Percentiles rank a stretch among this genome's conserved stretches.
phyloP scores from a whole-genome alignment of 208 protist species.

The Tritrichomonas musculus region DNA sequence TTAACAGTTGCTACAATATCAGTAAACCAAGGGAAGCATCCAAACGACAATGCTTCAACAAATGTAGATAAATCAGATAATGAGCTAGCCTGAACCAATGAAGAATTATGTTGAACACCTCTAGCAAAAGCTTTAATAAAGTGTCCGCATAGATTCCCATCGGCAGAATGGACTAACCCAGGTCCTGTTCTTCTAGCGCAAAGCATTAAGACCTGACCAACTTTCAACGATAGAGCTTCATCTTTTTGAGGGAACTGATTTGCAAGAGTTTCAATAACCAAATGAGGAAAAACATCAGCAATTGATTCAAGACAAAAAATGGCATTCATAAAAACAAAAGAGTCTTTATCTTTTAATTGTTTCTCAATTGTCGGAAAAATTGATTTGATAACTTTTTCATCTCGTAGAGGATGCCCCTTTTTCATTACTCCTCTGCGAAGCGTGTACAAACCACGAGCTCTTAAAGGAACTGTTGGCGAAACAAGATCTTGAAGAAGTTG shows the following conservation, averaged over 20 bases:
- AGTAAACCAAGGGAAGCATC: neutral
- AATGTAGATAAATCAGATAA: neutral
- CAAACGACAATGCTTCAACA: neutral
- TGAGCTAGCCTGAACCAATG: neutral
- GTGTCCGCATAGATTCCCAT: slow-evolving; percentile 9
- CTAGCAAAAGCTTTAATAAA: slow-evolving; percentile 21
- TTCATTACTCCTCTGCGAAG: neutral
- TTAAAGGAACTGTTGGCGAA: neutral
- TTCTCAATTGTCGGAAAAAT: neutral
- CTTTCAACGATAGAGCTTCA: neutral
- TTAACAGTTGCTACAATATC: neutral
- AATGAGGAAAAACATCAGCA: slow-evolving; percentile 25
- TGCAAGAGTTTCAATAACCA: neutral
- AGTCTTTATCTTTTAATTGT: neutral
- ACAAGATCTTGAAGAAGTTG: neutral
- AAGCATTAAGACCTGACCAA: slow-evolving; percentile 3
- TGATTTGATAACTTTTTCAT: neutral
- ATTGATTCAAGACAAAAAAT: slow-evolving; percentile 4
- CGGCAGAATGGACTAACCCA: neutral
- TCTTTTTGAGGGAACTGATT: neutral
- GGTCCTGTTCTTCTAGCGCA: neutral
- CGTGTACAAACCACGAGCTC: neutral
- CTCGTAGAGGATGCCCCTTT: neutral
- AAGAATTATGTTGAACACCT: neutral
- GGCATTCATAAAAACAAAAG: neutral